Evolutionary conservation across 2,329 filamentous ascomycete genomes (phyloP).

Genomic region (Xenoacremonium recifei): DNA sequence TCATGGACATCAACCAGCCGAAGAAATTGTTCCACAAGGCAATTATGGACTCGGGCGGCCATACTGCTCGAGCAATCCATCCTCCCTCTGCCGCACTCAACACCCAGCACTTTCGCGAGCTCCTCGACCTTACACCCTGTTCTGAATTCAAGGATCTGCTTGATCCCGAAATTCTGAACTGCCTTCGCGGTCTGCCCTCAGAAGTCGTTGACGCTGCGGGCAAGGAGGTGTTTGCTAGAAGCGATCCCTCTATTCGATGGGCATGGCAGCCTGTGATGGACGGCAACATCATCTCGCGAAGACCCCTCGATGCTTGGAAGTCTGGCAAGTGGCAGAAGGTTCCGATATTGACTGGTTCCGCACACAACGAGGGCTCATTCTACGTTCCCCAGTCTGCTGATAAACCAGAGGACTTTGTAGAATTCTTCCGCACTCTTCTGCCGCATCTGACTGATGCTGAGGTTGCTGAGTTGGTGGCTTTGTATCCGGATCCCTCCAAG

Average conservation of each 20-base stretch:
- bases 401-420: conserved; percentile 20
- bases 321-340: conserved; percentile 31
- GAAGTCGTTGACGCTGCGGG: conserved; percentile 25
- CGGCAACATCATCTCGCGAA: conserved; percentile 26
- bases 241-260: conserved; percentile 29
- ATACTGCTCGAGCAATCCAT: conserved; percentile 29
- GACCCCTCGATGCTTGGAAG: conserved; percentile 30
- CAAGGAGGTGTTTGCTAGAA: conserved; percentile 26
- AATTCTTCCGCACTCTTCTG: conserved; percentile 27
- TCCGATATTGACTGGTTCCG: conserved; percentile 28
- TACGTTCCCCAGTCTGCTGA: conserved; percentile 22
- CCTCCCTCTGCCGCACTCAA: conserved; percentile 24
- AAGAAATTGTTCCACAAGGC: conserved; percentile 31
- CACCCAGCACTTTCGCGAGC: conserved; percentile 26
- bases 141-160: conserved; percentile 20
- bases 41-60: conserved; percentile 31
- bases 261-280: conserved; percentile 33
- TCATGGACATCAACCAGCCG: conserved; percentile 32
- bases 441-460: conserved; percentile 20
- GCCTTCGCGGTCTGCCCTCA: conserved; percentile 21
- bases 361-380: conserved; percentile 29
- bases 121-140: conserved; percentile 29
- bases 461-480: conserved; percentile 11
- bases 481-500: conserved; percentile 19
- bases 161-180: conserved; percentile 24